Conservation (phyloP, 805 yeast species). For the Yamadazyma scolyti region DNA sequence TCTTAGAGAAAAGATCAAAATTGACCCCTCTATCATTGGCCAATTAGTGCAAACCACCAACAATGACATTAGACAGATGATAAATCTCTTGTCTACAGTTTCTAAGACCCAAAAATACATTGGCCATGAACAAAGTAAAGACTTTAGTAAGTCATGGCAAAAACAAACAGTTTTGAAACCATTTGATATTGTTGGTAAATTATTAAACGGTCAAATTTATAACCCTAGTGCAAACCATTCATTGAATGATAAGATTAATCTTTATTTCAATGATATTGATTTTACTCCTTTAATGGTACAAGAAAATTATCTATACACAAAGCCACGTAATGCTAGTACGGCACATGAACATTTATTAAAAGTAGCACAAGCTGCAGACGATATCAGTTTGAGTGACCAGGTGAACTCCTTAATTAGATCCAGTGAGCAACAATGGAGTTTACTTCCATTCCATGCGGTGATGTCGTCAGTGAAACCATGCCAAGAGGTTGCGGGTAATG, state of each 20-base stretch:
- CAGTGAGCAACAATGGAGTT: constrained; percentile 90
- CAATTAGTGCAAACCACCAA: constrained; percentile 80
- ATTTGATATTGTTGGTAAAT: constrained; percentile 76
- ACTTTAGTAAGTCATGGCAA: constrained; percentile 71
- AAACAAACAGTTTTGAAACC: constrained; percentile 90
- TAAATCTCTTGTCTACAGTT: constrained; percentile 82
- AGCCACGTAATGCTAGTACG: constrained; percentile 46
- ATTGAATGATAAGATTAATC: constrained; percentile 77
- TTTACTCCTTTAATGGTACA: constrained; percentile 95
- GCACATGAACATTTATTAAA: constrained; percentile 55
- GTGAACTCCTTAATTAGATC: constrained; percentile 82
- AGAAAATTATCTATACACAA: constrained; percentile 77
- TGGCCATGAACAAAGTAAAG: constrained; percentile 58
- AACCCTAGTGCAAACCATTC: constrained; percentile 49
- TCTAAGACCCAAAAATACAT: constrained; percentile 67
- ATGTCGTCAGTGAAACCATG: constrained; percentile 83
- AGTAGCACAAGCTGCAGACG: constrained; percentile 77
- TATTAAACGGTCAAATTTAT: constrained; percentile 58
- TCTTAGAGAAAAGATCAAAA: constrained; percentile 71
- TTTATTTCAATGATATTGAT: constrained; percentile 92
- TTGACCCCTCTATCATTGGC: constrained; percentile 79
- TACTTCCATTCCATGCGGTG: constrained; percentile 87
- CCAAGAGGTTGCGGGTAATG: constrained; percentile 66
- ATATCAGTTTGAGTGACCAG: constrained; percentile 79
- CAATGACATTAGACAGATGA: constrained; percentile 92